A percentile compares a stretch with the other conserved stretches of the same genome.
Evolutionary conservation across 2,329 filamentous ascomycete species (phyloP).

Genomic region (Trichocomaceae sp.): DNA sequence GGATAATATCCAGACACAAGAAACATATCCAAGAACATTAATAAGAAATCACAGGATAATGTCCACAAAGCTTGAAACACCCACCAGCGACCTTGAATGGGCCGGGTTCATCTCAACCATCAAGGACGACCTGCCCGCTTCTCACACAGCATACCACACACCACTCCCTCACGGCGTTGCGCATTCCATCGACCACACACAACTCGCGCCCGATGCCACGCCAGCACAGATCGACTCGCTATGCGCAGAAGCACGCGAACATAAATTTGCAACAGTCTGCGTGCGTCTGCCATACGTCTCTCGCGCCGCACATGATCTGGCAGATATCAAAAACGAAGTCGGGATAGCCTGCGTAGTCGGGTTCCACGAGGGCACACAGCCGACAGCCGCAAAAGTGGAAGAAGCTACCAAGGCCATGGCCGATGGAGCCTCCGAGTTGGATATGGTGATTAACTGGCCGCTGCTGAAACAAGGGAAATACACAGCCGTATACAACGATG

Average conservation of each 20-base stretch:
- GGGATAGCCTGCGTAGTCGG: conserved; percentile 53
- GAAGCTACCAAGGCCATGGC: conserved; percentile 46
- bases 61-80: conserved; percentile 15
- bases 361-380: conserved; percentile 54
- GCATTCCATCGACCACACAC: conserved; percentile 39
- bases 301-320: conserved; percentile 44
- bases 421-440: conserved; percentile 50
- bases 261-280: conserved; percentile 47
- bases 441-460: conserved; percentile 53
- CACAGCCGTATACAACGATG: conserved; percentile 46
- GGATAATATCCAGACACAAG: background rate
- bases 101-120: conserved; percentile 22
- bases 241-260: conserved; percentile 48
- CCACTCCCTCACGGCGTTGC: conserved; percentile 24
- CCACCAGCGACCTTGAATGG: conserved; percentile 30
- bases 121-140: conserved; percentile 22
- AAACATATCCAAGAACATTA: background rate
- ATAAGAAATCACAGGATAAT: conserved; percentile 1
- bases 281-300: conserved; percentile 50
- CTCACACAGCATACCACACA: conserved; percentile 19
- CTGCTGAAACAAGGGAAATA: conserved; percentile 43
- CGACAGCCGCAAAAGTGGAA: conserved; percentile 44
- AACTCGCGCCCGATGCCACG: conserved; percentile 38
- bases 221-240: conserved; percentile 46
- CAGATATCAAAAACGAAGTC: conserved; percentile 35